Evolutionary conservation across 331 rosid genomes (phyloP).

Genomic region (Acacia concinna): DNA sequence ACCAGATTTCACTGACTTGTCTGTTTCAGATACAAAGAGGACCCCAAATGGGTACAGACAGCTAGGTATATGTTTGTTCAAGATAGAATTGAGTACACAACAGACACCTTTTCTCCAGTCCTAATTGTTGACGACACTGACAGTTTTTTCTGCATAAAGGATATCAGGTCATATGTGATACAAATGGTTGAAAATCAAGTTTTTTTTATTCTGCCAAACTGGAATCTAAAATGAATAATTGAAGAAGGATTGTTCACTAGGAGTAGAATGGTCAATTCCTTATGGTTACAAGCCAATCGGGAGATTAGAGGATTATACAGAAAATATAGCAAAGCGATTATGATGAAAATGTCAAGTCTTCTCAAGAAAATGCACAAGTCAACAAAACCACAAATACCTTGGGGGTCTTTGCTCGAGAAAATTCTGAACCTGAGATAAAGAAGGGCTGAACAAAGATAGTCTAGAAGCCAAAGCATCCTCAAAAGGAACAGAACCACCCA

Average conservation of each 20-base stretch:
- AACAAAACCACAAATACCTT: constrained; percentile 11
- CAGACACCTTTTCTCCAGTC: background rate
- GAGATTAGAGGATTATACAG: background rate
- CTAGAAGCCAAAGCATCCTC: constrained; percentile 78
- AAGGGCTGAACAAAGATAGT: constrained; percentile 62
- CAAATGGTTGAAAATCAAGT: background rate
- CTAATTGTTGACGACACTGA: background rate
- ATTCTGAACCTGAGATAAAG: constrained; percentile 31
- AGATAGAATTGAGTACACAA: background rate
- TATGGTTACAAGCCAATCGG: background rate
- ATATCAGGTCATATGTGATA: background rate
- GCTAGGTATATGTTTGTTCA: background rate
- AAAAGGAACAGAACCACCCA: constrained; percentile 74
- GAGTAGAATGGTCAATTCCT: background rate
- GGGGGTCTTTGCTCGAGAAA: constrained; percentile 18
- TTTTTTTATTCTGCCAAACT: background rate
- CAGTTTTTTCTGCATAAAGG: background rate
- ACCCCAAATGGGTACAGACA: background rate
- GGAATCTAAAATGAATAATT: background rate
- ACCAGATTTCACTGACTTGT: background rate
- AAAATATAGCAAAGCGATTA: background rate
- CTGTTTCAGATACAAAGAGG: background rate
- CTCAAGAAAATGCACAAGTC: background rate
- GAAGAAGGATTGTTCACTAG: background rate
- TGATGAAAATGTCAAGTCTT: background rate